Evolutionary conservation across 192 early-diverging fungal species (phyloP).

Genomic region (Umbelopsis ramanniana): DNA sequence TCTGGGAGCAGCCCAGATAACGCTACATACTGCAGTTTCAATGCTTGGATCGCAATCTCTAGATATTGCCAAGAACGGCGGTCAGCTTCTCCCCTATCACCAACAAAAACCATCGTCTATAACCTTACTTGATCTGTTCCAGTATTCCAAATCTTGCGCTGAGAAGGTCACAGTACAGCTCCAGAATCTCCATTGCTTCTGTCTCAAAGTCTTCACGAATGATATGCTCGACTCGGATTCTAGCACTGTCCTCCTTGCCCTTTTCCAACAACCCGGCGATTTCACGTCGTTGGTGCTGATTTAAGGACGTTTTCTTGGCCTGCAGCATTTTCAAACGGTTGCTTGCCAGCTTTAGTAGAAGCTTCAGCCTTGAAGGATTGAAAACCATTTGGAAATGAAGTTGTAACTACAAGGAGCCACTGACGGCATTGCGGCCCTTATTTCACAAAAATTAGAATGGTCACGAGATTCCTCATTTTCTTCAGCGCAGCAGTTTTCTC

Average conservation of each 20-base stretch:
- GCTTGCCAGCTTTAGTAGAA: constrained; percentile 87
- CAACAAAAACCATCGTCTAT: not conserved
- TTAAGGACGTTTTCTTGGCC: constrained; percentile 80
- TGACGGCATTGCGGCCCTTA: not conserved
- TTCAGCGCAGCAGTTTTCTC: too few relatives aligned
- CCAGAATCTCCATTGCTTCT: constrained; percentile 95
- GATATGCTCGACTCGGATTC: constrained; percentile 88
- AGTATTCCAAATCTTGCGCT: constrained; percentile 86
- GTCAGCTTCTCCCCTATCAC: not conserved
- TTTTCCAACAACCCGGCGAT: constrained; percentile 81
- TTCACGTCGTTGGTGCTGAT: constrained; percentile 76
- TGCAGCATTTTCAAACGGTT: constrained; percentile 89
- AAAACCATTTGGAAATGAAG: constrained; percentile 38
- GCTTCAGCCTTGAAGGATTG: constrained; percentile 73
- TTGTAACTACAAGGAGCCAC: not conserved
- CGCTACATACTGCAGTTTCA: constrained; percentile 82
- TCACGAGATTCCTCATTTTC: too few relatives aligned
- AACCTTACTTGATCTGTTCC: constrained; percentile 75
- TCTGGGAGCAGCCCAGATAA: constrained; percentile 91
- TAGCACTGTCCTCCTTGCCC: constrained; percentile 86
- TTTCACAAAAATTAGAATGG: too few relatives aligned
- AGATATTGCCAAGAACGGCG: not conserved
- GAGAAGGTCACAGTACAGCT: constrained; percentile 89
- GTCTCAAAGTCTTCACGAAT: constrained; percentile 92
- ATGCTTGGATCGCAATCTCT: constrained; percentile 82